These are phyloP conservation scores for Mycena epipterygia DNA, from an alignment of 768 basidiomycete genomes.

Conservation along the genomic window DNA sequence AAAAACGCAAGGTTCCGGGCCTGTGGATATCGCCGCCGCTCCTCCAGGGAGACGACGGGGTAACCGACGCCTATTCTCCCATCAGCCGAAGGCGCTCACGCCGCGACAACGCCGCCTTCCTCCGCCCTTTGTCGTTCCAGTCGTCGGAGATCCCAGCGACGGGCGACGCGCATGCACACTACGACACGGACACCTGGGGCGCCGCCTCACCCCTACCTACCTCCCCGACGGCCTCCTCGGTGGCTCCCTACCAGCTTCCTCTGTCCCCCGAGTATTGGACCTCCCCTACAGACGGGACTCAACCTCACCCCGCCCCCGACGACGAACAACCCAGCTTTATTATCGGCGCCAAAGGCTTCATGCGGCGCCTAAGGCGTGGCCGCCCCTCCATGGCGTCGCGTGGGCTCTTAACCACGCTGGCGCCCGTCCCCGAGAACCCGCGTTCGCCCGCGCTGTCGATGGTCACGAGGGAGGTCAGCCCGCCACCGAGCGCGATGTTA, in stretches of 20 bases:
- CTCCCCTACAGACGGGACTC: neutral
- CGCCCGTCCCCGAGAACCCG: slow-evolving; percentile 18
- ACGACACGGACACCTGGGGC: slow-evolving; percentile 22
- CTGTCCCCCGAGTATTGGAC: neutral
- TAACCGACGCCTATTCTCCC: slow-evolving; percentile 22
- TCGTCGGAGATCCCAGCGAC: slow-evolving; percentile 1
- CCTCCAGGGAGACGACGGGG: slow-evolving; percentile 8
- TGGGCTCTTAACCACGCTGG: slow-evolving; percentile 26
- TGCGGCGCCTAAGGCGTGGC: slow-evolving; percentile 20
- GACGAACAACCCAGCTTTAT: neutral
- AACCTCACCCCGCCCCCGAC: no score
- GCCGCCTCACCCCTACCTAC: neutral
- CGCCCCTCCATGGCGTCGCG: slow-evolving; percentile 25
- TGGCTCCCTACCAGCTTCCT: neutral
- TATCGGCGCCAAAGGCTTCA: slow-evolving; percentile 30
- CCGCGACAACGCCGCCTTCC: neutral
- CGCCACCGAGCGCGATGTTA: slow-evolving; percentile 19
- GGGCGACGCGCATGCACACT: slow-evolving; percentile 10
- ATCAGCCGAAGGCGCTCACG: neutral
- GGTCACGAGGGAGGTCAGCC: slow-evolving; percentile 15
- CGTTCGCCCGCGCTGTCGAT: neutral
- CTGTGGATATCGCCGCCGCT: slow-evolving; percentile 25
- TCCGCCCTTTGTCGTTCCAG: neutral
- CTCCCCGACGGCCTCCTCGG: neutral
- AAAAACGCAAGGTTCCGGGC: neutral